A percentile compares a stretch with the other conserved stretches of the same genome.
phyloP scores from a whole-genome alignment of 2,329 filamentous ascomycete species.

The Claviceps arundinis region DNA sequence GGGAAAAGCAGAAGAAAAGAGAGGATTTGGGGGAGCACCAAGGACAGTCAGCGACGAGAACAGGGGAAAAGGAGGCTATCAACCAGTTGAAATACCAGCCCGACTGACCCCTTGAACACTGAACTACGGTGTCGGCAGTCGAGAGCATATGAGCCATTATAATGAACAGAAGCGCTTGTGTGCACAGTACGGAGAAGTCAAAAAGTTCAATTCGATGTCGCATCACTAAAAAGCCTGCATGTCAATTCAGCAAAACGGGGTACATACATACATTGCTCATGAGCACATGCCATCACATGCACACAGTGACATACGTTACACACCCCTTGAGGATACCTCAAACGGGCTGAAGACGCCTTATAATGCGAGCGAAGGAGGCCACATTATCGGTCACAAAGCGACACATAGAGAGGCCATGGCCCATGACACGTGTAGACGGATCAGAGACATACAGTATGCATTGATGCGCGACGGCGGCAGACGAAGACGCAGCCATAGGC shows the following conservation, averaged over 20 bases:
- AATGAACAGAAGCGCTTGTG: not conserved
- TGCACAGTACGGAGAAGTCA: not conserved
- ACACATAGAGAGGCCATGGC: constrained; percentile 4
- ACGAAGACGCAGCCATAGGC: not conserved
- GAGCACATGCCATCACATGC: not conserved
- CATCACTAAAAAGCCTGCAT: not conserved
- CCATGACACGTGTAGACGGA: constrained; percentile 5
- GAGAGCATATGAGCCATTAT: not conserved
- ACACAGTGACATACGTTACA: not conserved
- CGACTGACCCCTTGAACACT: not conserved
- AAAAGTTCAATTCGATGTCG: constrained; percentile 1
- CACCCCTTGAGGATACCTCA: not conserved
- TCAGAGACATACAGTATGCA: not conserved
- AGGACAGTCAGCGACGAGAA: not conserved
- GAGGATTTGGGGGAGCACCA: not conserved
- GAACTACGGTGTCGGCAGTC: not conserved
- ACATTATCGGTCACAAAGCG: not conserved
- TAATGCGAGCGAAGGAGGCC: not conserved
- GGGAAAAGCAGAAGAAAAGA: not conserved
- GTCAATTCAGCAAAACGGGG: not conserved
- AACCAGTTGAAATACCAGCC: not conserved
- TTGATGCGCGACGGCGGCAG: not conserved
- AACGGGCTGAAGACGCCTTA: not conserved
- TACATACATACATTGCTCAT: not conserved
- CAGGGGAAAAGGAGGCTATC: not conserved